A percentile compares a stretch with the other conserved stretches of the same genome.
These are phyloP conservation scores for Metarhizium robertsii DNA, from an alignment of 2,329 filamentous ascomycete species.

Conservation along the genomic window DNA sequence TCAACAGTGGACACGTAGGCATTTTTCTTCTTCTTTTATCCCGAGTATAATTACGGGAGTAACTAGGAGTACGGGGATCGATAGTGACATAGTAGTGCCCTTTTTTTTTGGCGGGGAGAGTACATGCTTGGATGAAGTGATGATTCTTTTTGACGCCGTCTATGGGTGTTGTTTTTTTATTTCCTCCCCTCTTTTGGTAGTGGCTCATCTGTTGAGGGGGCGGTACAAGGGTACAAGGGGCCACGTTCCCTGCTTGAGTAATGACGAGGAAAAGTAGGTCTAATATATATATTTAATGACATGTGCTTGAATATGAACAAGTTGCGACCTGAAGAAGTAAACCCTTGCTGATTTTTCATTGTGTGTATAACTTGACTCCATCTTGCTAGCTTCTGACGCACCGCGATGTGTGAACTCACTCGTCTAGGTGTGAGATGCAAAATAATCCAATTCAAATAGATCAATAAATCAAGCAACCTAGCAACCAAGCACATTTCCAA, in stretches of 20 bases:
- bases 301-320: constrained; percentile 4
- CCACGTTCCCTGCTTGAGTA: neutral
- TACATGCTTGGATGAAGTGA: constrained; percentile 2
- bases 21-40: neutral
- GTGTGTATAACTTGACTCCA: no score
- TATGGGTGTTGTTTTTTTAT: neutral
- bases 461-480: no score
- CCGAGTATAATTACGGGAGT: neutral
- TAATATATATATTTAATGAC: constrained; percentile 18
- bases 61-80: neutral
- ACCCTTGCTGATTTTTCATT: no score
- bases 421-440: no score
- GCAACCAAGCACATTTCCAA: no score
- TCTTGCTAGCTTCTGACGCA: no score
- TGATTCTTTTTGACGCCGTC: neutral
- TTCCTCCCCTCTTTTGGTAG: neutral
- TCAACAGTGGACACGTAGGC: neutral
- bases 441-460: no score
- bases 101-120: neutral
- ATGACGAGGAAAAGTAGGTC: neutral
- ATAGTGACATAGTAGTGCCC: neutral
- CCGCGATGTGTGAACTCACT: no score
- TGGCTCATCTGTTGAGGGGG: neutral
- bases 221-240: neutral
- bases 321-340: no score